phyloP scores from a whole-genome alignment of 2,329 filamentous ascomycete genomes.

The Colletotrichum salicis region DNA sequence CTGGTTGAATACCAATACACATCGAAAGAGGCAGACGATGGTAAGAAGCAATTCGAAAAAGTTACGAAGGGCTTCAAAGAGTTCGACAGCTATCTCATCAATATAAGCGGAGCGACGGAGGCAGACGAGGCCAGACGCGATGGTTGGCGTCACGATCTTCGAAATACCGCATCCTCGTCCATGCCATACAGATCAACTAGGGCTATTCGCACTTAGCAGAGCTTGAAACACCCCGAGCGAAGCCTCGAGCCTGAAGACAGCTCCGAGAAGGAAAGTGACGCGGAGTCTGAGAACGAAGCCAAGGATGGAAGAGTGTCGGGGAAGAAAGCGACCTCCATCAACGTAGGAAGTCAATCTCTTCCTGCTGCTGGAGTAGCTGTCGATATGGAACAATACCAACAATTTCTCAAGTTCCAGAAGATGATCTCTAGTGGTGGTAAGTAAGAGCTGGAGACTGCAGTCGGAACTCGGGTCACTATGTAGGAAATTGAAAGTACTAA shows the following conservation, averaged over 20 bases:
- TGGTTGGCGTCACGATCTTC: not conserved
- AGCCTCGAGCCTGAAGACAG: too few species aligned
- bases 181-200: too few species aligned
- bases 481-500: too few species aligned
- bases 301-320: not conserved
- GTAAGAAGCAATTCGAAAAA: not conserved
- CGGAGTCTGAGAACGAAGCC: too few species aligned
- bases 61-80: conserved; percentile 1
- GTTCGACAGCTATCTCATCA: not conserved
- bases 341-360: not conserved
- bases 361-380: not conserved
- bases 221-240: not conserved
- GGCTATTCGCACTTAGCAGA: not conserved
- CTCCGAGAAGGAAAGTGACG: too few species aligned
- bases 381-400: not conserved
- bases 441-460: too few species aligned
- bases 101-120: not conserved
- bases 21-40: not conserved
- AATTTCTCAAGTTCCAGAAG: not conserved
- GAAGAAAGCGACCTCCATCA: not conserved
- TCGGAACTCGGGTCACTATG: too few species aligned
- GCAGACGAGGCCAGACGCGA: not conserved
- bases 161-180: too few species aligned
- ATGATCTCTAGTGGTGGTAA: not conserved
- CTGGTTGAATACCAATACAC: conserved; percentile 33